These are phyloP conservation scores for Austropuccinia psidii DNA, from an alignment of 1,284 basidiomycete species.

Conservation along the genomic window DNA sequence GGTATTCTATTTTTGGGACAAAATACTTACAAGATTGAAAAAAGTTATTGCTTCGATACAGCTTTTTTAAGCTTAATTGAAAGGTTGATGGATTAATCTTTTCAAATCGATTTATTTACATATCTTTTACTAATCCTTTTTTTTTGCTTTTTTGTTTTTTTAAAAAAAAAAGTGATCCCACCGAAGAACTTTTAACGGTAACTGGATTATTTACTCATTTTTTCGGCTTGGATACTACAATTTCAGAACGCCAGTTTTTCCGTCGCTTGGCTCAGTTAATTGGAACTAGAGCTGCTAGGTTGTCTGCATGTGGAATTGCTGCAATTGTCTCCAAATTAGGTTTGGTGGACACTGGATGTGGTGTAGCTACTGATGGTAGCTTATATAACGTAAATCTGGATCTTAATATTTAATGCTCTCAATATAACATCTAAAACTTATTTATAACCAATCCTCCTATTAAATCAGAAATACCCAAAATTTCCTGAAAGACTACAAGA, in stretches of 20 bases:
- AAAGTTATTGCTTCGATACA: constrained; percentile 81
- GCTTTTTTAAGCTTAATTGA: constrained; percentile 96
- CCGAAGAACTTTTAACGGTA: constrained; percentile 93
- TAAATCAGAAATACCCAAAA: constrained; percentile 81
- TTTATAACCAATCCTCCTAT: background rate
- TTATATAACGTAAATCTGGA: constrained; percentile 71
- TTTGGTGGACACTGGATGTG: constrained; percentile 65
- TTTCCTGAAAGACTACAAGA: constrained; percentile 83
- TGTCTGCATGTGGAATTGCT: constrained; percentile 87
- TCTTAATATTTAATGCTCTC: background rate
- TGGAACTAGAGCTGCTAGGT: constrained; percentile 74
- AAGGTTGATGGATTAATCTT: constrained; percentile 52
- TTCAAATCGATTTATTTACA: too few species aligned
- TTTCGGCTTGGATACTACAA: constrained; percentile 84
- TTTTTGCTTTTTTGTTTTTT: background rate
- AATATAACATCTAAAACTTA: background rate
- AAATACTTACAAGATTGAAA: constrained; percentile 92
- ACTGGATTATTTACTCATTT: constrained; percentile 95
- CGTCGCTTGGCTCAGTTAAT: constrained; percentile 67
- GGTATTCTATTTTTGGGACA: constrained; percentile 95
- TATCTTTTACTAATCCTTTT: background rate
- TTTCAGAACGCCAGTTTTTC: constrained; percentile 92
- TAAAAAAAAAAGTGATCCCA: constrained; percentile 78
- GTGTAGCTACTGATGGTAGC: constrained; percentile 83
- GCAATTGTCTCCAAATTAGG: constrained; percentile 88